phyloP scores from a whole-genome alignment of 306 rosid species.

The Betula pendula region DNA sequence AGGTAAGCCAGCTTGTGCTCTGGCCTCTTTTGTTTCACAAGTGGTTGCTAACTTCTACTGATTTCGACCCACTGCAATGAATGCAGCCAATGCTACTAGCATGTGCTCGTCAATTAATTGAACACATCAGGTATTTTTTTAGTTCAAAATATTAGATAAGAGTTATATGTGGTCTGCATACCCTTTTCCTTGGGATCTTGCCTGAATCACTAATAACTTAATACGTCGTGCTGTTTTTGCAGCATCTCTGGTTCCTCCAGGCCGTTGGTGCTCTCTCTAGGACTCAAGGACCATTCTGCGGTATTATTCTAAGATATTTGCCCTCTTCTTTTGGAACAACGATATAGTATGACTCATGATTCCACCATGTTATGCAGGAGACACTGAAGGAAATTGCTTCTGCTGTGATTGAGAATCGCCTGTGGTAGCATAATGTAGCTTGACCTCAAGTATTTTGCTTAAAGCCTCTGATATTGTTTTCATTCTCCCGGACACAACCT shows the following conservation, averaged over 20 bases:
- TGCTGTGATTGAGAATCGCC: conserved; percentile 65
- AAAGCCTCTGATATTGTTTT: background rate
- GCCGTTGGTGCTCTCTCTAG: conserved; percentile 81
- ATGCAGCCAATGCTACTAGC: conserved; percentile 85
- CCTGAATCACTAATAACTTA: background rate
- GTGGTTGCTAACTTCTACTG: background rate
- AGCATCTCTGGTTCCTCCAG: conserved; percentile 64
- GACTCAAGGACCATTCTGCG: conserved; percentile 87
- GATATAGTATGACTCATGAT: conserved; percentile 3
- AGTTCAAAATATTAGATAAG: background rate
- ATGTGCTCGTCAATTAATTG: conserved; percentile 86
- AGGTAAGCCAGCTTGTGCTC: conserved; percentile 48
- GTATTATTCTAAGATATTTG: conserved; percentile 30
- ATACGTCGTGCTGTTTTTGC: conserved; percentile 28
- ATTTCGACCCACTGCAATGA: conserved; percentile 10
- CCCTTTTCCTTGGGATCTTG: background rate
- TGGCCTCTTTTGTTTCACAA: conserved; percentile 2
- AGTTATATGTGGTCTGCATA: background rate
- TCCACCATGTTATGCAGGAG: conserved; percentile 54
- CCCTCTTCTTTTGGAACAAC: background rate
- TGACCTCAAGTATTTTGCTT: conserved; percentile 1
- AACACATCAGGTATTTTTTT: conserved; percentile 62
- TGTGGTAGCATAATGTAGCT: conserved; percentile 44
- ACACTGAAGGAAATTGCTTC: conserved; percentile 71
- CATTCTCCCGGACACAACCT: background rate